Evolutionary conservation across 1,284 basidiomycete genomes (phyloP), one percentile per base, ranked within the genome.

Genomic region (Sphaerobolus stellatus): DNA sequence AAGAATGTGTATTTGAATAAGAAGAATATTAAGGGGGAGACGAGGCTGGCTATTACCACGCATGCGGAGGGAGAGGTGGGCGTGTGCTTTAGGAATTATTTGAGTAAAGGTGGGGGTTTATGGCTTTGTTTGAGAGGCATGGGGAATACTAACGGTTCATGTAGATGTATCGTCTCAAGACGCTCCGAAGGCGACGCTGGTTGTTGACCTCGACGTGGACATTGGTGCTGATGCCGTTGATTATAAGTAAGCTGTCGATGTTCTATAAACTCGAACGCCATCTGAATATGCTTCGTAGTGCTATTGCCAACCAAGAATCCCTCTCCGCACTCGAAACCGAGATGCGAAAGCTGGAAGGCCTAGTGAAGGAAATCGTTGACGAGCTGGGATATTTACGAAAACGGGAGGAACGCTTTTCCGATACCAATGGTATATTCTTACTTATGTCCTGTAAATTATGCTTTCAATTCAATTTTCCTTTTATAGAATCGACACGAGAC

Each of bases 171-270:
- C 77, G 3, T 68, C 71, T 29, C 71, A 76, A 30, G 74, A 80
- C 34, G 72, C 74, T 5, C 65, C 72, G 20, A 79, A 80, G 56
- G 75, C 81, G 56, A 73, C 77, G 30, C 80, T 91, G 30, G 80
- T 88, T 22, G 75, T 99, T 60, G 96, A 99, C 75, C 75, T 99
- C 52, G 96, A 99, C 68, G 86, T 98, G 40, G 97, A 99, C 67
- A 96, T 99, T 70, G 96, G 96, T 45, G 95, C 96, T 18, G 96
- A 99, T 65, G 97, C 97, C 0, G 88, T 98, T 38, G 97, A 99
- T 73, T 99, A 99, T 81, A 98, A 98, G 92, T 94, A 67, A 62
- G 86, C 71, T 55, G 38, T 24, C 36, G 24, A 24, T 33, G 25
- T 43, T 22, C 20, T n/a, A n/a, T n/a, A n/a, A n/a, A 3, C 16